A percentile compares a stretch with the other conserved stretches of the same genome.
phyloP scores from a whole-genome alignment of 1,139 yeast genomes.

The Fermentozyma sake region DNA sequence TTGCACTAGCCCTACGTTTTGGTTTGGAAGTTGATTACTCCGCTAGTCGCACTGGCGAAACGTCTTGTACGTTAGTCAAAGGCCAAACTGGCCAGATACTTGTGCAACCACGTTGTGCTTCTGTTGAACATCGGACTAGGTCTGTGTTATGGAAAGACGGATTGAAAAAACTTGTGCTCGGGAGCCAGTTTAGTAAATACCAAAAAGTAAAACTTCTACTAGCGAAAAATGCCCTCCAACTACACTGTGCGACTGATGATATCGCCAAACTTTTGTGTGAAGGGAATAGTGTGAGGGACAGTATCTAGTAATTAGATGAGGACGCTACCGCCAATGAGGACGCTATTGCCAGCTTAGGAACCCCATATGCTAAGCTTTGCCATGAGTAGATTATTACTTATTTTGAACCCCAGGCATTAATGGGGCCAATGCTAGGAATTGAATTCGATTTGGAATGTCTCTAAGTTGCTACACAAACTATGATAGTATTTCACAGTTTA shows the following conservation, averaged over 20 bases:
- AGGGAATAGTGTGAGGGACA: constrained; percentile 13
- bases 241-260: constrained; percentile 22
- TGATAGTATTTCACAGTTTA: no score
- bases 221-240: constrained; percentile 8
- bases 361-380: no score
- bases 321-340: no score
- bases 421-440: no score
- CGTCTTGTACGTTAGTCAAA: constrained; percentile 12
- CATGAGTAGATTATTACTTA: no score
- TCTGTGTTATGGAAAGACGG: constrained; percentile 9
- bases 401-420: no score
- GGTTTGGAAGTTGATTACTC: constrained; percentile 2
- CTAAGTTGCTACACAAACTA: no score
- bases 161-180: constrained; percentile 8
- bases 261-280: constrained; percentile 19
- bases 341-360: no score
- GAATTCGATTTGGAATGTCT: no score
- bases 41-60: constrained; percentile 10
- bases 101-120: constrained; percentile 15
- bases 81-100: constrained; percentile 21
- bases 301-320: no score
- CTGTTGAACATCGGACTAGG: constrained; percentile 11
- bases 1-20: constrained; percentile 7
- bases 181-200: constrained; percentile 10
- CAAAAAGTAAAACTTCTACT: constrained; percentile 11